Conservation (phyloP, 352 stramenopile species). For the Detonula confervacea region DNA sequence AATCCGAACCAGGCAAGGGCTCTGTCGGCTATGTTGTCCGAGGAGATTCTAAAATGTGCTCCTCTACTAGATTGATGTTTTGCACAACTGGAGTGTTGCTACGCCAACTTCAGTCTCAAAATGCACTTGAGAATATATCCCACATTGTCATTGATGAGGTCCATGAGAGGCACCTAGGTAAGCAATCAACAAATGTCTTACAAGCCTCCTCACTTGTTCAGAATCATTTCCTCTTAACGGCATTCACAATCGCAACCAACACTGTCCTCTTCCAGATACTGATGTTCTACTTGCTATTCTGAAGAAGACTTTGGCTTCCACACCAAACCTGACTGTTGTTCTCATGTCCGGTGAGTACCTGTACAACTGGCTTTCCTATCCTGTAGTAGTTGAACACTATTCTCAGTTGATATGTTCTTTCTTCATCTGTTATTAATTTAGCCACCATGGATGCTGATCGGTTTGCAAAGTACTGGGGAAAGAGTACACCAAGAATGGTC, state of each 20-base stretch:
- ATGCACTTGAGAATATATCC: conserved; percentile 88
- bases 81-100: conserved; percentile 97
- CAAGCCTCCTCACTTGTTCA: conserved; percentile 77
- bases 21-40: conserved; percentile 86
- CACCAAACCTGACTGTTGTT: conserved; percentile 90
- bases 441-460: conserved; percentile 91
- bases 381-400: no score
- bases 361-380: background rate
- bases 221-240: conserved; percentile 14
- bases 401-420: background rate
- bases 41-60: conserved; percentile 81
- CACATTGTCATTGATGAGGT: conserved; percentile 98
- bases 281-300: conserved; percentile 82
- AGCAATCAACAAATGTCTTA: conserved; percentile 86
- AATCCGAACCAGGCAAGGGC: conserved; percentile 87
- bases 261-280: conserved; percentile 10
- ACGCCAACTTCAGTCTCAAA: conserved; percentile 87
- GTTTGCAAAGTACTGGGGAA: conserved; percentile 93
- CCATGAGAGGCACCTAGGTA: conserved; percentile 96
- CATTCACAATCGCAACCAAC: background rate
- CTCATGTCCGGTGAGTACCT: conserved; percentile 93
- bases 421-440: background rate
- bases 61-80: conserved; percentile 94
- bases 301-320: conserved; percentile 84
- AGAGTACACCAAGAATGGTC: conserved; percentile 51